Conservation (phyloP, 768 basidiomycete genomes). For the Phylloporus rhodoxanthus region DNA sequence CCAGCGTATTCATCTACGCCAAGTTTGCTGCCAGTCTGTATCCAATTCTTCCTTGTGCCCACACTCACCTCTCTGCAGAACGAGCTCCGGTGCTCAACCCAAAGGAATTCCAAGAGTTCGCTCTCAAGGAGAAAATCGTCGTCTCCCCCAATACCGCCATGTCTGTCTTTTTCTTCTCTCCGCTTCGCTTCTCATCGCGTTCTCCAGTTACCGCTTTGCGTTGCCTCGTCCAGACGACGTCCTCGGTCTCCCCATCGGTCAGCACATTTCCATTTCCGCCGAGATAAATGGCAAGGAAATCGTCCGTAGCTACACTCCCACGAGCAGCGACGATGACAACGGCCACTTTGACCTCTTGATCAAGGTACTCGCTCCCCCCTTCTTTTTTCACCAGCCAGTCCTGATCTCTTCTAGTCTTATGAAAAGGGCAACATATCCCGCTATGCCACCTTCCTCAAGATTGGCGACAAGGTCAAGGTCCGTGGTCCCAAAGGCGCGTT, state of each 20-base stretch:
- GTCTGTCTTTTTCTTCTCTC: slow-evolving; percentile 40
- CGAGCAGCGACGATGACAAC: slow-evolving; percentile 85
- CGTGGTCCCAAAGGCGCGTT: slow-evolving; percentile 98
- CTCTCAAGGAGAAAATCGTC: slow-evolving; percentile 71
- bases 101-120: slow-evolving; percentile 73
- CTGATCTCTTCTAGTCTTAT: slow-evolving; percentile 57
- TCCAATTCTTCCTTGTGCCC: background rate
- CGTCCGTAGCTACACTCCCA: slow-evolving; percentile 91
- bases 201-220: slow-evolving; percentile 80
- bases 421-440: slow-evolving; percentile 97
- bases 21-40: slow-evolving; percentile 44
- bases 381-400: background rate
- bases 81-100: slow-evolving; percentile 70
- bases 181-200: background rate
- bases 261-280: slow-evolving; percentile 90
- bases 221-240: slow-evolving; percentile 68
- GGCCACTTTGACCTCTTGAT: slow-evolving; percentile 96
- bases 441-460: slow-evolving; percentile 71
- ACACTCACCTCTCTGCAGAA: slow-evolving; percentile 34
- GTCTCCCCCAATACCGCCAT: slow-evolving; percentile 95
- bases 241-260: slow-evolving; percentile 92
- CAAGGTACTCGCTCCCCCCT: slow-evolving; percentile 54
- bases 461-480: slow-evolving; percentile 84
- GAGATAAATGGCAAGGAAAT: slow-evolving; percentile 89
- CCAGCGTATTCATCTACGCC: slow-evolving; percentile 46